phyloP scores from a whole-genome alignment of 2,329 filamentous ascomycete species.

The Colletotrichum sp. region DNA sequence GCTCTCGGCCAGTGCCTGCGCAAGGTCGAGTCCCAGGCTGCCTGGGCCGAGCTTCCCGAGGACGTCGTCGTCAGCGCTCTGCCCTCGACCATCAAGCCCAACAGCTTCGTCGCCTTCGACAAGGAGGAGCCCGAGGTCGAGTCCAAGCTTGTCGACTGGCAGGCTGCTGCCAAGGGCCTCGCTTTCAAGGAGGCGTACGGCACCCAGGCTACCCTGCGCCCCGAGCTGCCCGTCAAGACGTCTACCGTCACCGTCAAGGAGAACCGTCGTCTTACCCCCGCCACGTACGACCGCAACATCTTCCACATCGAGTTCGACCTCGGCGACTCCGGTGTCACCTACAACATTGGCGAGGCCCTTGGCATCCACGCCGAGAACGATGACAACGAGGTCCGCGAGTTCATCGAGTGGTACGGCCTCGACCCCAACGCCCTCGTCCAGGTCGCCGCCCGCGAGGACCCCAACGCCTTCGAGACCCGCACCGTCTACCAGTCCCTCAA shows the following conservation, averaged over 20 bases:
- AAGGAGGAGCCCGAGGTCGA: conserved; percentile 76
- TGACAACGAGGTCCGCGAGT: conserved; percentile 75
- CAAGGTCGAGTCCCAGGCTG: conserved; percentile 75
- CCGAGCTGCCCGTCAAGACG: conserved; percentile 86
- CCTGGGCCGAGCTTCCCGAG: conserved; percentile 77
- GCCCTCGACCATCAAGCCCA: conserved; percentile 71
- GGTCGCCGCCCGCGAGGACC: conserved; percentile 84
- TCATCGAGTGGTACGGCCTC: conserved; percentile 90
- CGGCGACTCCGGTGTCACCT: conserved; percentile 87
- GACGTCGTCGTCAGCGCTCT: conserved; percentile 60
- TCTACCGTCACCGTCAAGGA: conserved; percentile 90
- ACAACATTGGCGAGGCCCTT: conserved; percentile 96
- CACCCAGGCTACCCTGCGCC: conserved; percentile 75
- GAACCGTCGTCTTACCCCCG: conserved; percentile 89
- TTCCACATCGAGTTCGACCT: conserved; percentile 99
- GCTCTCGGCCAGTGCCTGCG: conserved; percentile 74
- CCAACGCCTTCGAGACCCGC: conserved; percentile 77
- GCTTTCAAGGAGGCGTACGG: conserved; percentile 94
- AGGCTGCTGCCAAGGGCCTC: conserved; percentile 84
- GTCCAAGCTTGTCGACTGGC: conserved; percentile 74
- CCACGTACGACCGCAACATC: conserved; percentile 94
- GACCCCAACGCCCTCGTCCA: conserved; percentile 86
- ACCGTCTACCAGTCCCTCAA: conserved; percentile 91
- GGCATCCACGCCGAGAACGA: conserved; percentile 97
- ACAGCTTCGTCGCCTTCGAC: conserved; percentile 82